Conservation (phyloP, 2,329 filamentous ascomycete species). For the Penicillium sp. region DNA sequence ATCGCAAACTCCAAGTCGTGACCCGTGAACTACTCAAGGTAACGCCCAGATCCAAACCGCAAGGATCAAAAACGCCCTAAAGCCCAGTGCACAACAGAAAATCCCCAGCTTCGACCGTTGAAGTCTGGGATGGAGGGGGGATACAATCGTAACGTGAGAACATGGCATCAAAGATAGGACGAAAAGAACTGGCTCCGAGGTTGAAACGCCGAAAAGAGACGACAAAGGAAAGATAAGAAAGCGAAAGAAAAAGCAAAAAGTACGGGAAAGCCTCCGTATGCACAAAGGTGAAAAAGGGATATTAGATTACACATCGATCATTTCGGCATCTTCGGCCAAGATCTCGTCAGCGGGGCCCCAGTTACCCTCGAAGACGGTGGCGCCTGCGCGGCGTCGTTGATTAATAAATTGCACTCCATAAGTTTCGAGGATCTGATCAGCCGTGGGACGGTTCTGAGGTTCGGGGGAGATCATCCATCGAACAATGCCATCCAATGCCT, state of each 20-base stretch:
- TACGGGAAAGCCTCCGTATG: constrained; percentile 36
- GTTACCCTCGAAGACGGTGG: constrained; percentile 94
- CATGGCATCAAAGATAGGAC: constrained; percentile 21
- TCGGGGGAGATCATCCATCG: constrained; percentile 82
- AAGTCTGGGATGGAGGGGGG: constrained; percentile 9
- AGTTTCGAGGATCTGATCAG: constrained; percentile 69
- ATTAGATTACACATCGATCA: constrained; percentile 58
- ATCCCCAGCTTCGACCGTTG: constrained; percentile 11
- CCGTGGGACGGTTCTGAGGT: constrained; percentile 69
- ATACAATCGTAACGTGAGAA: constrained; percentile 21
- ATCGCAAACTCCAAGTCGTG: constrained; percentile 23
- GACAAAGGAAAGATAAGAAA: constrained; percentile 21
- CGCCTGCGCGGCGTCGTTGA: constrained; percentile 73
- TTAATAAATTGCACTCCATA: constrained; percentile 79
- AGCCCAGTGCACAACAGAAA: constrained; percentile 7
- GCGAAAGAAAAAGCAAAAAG: constrained; percentile 11
- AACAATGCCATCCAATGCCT: constrained; percentile 80
- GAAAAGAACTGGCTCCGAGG: constrained; percentile 22
- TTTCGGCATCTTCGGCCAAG: constrained; percentile 58
- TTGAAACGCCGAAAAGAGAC: constrained; percentile 15
- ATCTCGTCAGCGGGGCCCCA: constrained; percentile 78
- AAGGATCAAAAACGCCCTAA: constrained; percentile 7
- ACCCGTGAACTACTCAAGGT: constrained; percentile 7
- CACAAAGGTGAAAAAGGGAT: constrained; percentile 28
- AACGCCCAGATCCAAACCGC: constrained; percentile 1